Base-by-base conservation (phyloP, 257 asterid genomes). In the Solanum pinnatisectum region DNA sequence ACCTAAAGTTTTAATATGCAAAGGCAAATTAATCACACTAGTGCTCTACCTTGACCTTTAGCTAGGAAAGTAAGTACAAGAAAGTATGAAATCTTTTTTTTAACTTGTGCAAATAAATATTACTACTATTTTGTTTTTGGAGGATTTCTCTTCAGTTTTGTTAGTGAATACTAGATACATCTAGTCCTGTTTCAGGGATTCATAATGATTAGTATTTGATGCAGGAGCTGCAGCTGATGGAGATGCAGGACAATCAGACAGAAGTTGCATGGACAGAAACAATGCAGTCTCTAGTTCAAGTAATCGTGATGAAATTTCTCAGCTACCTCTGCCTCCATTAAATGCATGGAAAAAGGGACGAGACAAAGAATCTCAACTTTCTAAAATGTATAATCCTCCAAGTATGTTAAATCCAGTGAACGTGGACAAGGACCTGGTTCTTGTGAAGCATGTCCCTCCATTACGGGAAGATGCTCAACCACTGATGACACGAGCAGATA, bases 301-400 rank as follows among this genome's bases (percentile, higher is more conserved):
- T 90, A 91, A 92, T 77, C 94, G 22, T 49, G 94, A 89, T 85
- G 96, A 90, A 84, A 88, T 87, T 88, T 88, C 91, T 73, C 86
- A 37, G 63, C 68, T 88, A 59, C 90, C 91, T 18, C 90, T 90
- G 87, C 93, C 90, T 86, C 91, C 91, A 81, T 87, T 93, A 86
- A 90, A 91, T 93, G 92, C 95, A 68, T 89, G 92, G 94, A 89
- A 89, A 76, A 95, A 92, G 91, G 95, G 91, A 89, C 94, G 76
- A 35, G 92, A 93, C 77, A 92, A 88, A 89, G 96, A 92, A 67
- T 93, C 91, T 40, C 93, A 90, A 91, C 91, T 86, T 89, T 90
- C 92, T 71, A 90, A 88, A 82, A 90, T 89, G 78, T 89, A 92
- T 39, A 93, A 93, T 63, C 88, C 90, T 60, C 93, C 86, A 82